Evolutionary conservation across 495 filamentous ascomycete species (phyloP), one percentile per base, ranked within the genome.

Genomic region (Oleoguttula mirabilis): DNA sequence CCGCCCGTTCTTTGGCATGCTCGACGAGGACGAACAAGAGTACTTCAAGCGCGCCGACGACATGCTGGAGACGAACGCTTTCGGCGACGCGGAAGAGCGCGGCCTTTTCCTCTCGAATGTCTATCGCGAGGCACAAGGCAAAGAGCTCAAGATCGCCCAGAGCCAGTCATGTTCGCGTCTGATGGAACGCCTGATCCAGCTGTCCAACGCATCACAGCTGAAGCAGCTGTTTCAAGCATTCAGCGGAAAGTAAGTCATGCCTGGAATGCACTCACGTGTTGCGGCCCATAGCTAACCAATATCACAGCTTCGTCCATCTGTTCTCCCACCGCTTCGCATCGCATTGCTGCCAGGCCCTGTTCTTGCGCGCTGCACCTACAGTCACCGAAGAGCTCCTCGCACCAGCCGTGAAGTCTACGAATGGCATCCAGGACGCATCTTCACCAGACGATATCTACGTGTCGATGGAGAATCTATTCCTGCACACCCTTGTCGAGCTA

Each of bases 321-420:
- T 75, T 94, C 17, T 87, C 90, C 54, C 90, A 98, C 60, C 80
- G 88, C 21, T 98, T 98, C 56, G 90, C 90, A 3, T 85, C 84
- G 39, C 90, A 98, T 63, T 96, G 88, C 57, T 95, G 88, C 60
- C 90, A 98, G 65, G 86, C 82, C 12, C 68, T 98, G 8, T 95
- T 98, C 54, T 66, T 86, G 25, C 73, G 80, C 41, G 79, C 82
- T 7, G 88, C 87, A 14, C 77, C 81, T 0, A 65, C 82, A 5
- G 80, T 94, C 19, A 81, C 79, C 16, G 64, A 79, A 47, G 82
- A 88, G 59, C 59, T 84, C 39, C 72, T 69, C 37, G 64, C 72
- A 23, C 59, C 67, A 22, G 51, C 66, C 7, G 66, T 66, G 5
- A 61, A 65, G 11, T 60, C 62, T 1, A 60, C 59, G 19, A 63